These are phyloP conservation scores for Mycena galericulata DNA, from an alignment of 768 basidiomycete species.

Conservation along the genomic window DNA sequence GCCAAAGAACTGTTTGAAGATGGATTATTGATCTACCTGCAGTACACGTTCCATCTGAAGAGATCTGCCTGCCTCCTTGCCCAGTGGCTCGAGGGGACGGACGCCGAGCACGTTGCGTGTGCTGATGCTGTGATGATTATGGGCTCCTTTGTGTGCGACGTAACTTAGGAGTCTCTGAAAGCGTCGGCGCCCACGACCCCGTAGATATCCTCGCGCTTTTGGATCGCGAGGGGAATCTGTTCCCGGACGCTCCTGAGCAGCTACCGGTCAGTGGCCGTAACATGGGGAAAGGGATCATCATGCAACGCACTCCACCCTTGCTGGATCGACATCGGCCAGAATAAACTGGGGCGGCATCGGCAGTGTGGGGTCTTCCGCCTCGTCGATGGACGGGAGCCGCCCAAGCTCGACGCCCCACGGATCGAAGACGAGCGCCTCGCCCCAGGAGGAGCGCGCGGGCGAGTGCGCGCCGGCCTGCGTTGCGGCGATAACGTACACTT, in stretches of 20 bases:
- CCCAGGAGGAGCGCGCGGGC: conserved; percentile 30
- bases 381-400: conserved; percentile 34
- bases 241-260: conserved; percentile 31
- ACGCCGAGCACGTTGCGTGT: not conserved
- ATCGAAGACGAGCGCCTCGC: conserved; percentile 35
- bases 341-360: conserved; percentile 33
- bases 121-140: not conserved
- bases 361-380: conserved; percentile 24
- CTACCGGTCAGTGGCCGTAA: not conserved
- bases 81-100: too few relatives aligned
- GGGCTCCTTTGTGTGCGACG: not conserved
- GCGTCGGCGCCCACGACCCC: conserved; percentile 27
- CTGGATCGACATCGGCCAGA: conserved; percentile 30
- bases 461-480: conserved; percentile 35
- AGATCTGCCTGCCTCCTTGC: too few relatives aligned
- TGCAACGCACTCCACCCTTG: conserved; percentile 26
- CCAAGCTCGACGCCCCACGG: conserved; percentile 35
- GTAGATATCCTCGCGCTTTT: conserved; percentile 35
- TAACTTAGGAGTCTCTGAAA: not conserved
- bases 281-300: too few relatives aligned
- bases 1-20: too few relatives aligned
- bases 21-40: too few relatives aligned
- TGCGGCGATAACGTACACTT: conserved; percentile 36
- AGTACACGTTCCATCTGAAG: too few relatives aligned
- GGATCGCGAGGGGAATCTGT: conserved; percentile 33